A percentile compares a stretch with the other conserved stretches of the same genome.
phyloP scores from a whole-genome alignment of 192 early-diverging fungal genomes.

The Coemansia sp. region DNA sequence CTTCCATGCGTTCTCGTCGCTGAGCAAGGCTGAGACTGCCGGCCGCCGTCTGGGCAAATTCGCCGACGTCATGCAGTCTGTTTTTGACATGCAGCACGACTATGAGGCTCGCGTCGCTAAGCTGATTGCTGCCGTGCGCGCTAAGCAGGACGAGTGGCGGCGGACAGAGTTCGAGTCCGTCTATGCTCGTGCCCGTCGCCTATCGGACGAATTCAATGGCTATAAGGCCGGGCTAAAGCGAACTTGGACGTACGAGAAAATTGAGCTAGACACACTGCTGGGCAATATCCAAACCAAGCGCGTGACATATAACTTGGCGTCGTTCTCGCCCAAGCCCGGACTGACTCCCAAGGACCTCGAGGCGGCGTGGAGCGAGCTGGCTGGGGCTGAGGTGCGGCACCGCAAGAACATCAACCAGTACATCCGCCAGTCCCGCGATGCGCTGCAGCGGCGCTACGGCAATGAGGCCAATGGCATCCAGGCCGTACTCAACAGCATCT shows the following conservation, averaged over 20 bases:
- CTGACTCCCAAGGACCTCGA: constrained; percentile 72
- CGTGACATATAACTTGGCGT: constrained; percentile 89
- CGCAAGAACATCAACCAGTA: constrained; percentile 84
- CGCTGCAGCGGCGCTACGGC: constrained; percentile 78
- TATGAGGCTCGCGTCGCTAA: constrained; percentile 83
- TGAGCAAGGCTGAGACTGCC: constrained; percentile 82
- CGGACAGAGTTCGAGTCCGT: constrained; percentile 62
- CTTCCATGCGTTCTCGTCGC: constrained; percentile 94
- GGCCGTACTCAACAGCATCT: constrained; percentile 69
- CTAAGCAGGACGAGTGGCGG: constrained; percentile 71
- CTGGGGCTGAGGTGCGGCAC: constrained; percentile 74
- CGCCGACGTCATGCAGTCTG: constrained; percentile 83
- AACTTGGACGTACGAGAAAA: constrained; percentile 89
- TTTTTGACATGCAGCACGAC: constrained; percentile 94
- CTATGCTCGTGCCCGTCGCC: constrained; percentile 77
- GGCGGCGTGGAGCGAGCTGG: constrained; percentile 72
- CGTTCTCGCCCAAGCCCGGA: constrained; percentile 83
- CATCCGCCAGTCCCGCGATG: constrained; percentile 85
- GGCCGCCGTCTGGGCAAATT: constrained; percentile 94
- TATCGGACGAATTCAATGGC: constrained; percentile 73
- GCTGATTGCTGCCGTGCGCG: constrained; percentile 71
- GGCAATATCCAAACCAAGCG: constrained; percentile 98
- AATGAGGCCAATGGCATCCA: constrained; percentile 83
- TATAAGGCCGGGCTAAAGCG: constrained; percentile 87
- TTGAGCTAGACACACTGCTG: constrained; percentile 87